Evolutionary conservation across 2,329 filamentous ascomycete species (phyloP).

Genomic region (Whalleya microplaca): DNA sequence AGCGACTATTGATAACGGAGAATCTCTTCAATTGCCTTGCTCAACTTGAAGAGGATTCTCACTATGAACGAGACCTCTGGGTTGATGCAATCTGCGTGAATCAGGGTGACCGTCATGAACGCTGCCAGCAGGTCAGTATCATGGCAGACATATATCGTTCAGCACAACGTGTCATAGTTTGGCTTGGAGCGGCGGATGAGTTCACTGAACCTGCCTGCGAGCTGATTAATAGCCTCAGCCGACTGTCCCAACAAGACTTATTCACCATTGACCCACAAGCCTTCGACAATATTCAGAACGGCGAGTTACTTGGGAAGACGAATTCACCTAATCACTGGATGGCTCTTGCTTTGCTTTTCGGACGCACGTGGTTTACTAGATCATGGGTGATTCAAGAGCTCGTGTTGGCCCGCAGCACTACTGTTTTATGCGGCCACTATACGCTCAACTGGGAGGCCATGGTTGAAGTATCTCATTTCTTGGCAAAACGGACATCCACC

Average conservation of each 20-base stretch:
- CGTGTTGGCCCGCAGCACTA: slow-evolving; percentile 15
- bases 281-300: slow-evolving; percentile 1
- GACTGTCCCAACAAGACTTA: slow-evolving; percentile 3
- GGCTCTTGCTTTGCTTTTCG: slow-evolving; percentile 20
- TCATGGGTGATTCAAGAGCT: slow-evolving; percentile 29
- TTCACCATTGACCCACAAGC: slow-evolving; percentile 1
- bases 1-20: slow-evolving; percentile 11
- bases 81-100: slow-evolving; percentile 23
- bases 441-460: slow-evolving; percentile 20
- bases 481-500: slow-evolving; percentile 13
- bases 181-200: slow-evolving; percentile 18
- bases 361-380: slow-evolving; percentile 23
- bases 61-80: slow-evolving; percentile 19
- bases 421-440: slow-evolving; percentile 19
- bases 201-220: slow-evolving; percentile 14
- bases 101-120: slow-evolving; percentile 10
- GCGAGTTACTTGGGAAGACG: not conserved
- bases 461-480: slow-evolving; percentile 14
- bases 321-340: slow-evolving; percentile 17
- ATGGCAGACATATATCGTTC: slow-evolving; percentile 22
- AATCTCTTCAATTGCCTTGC: slow-evolving; percentile 25
- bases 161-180: slow-evolving; percentile 19
- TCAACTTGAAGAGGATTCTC: slow-evolving; percentile 15
- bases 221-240: slow-evolving; percentile 6
- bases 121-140: slow-evolving; percentile 18